Base-by-base conservation (phyloP, 2,329 filamentous ascomycete species). In the Diaporthe citriasiana region DNA sequence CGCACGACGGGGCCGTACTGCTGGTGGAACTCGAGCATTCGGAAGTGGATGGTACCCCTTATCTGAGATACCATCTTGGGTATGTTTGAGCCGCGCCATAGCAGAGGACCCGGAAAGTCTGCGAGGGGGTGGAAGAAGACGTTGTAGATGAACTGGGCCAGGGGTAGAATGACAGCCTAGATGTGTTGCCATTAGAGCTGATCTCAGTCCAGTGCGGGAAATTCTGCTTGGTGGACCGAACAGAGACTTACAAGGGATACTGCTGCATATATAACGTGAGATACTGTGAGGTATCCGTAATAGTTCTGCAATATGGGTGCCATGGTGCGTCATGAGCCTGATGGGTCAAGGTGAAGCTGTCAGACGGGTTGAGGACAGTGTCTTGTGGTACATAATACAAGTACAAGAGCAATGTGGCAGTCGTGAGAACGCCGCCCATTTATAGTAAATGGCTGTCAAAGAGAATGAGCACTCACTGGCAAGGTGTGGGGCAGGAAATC, bases 41-140 rank as follows among this genome's bases (percentile, higher is more conserved):
- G 33, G 30, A 71, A 56, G 66, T 76, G 75, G 22, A 76, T 55
- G 13, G 51, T 76, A 25, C 75, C 75, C 42, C 30, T 55, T 30
- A 73, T 42, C 70, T 76, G 75, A 17, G 72, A 60, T 13, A 75
- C 19, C 38, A 76, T 71, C 53, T 76, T 76, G n/a, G 75, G 75
- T 27, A 76, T 51, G 53, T 76, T 72, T 53, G 73, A 76, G 38
- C 73, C 73, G 22, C 73, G 70, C 35, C 70, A 73, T 25, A 76
- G 57, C 7, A 76, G 25, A 9, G 75, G 75, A 9, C 75, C 75
- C 2, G 75, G 75, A 17, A 72, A 75, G 2, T n/a, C 8, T 6
- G 75, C 70, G n/a, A 76, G 70, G 0, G 75, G 75, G 53, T 76
- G 75, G 42, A 75, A 73, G 73, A 68, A 74, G 22, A 75, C 25